Base-by-base conservation (phyloP, 2,329 filamentous ascomycete genomes). In the Ophiosphaerella korrae region DNA sequence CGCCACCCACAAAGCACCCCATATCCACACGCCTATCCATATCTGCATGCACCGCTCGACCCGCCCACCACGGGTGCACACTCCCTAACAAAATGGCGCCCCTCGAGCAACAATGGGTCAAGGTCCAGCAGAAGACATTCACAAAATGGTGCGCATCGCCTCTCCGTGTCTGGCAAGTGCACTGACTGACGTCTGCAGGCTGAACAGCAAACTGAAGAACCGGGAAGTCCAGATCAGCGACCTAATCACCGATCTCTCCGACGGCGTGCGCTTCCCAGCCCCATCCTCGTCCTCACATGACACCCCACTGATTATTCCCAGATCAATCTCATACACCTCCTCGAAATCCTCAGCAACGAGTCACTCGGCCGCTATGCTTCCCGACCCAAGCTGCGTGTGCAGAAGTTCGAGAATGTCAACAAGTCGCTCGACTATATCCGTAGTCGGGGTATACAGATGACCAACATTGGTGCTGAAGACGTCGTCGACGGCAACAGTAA, bases 401-500 rank as follows among this genome's bases (percentile, higher is more conserved):
- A 99, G 78, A 88, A 87, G 64, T 99, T 97, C 75, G 94, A 99
- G 75, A 99, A 99, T 83, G 93, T 94, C 74, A 97, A 97, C 79
- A 88, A 92, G 63, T 90, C 91, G 42, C 86, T 99, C 55, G 88
- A 97, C 75, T 99, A 94, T 68, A 92, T 99, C 78, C 95, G 90
- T 71, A 87, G 85, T 50, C 82, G 92, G 63, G 88, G 91, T 16
- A 97, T 99, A 58, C 93, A 96, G 74, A 90, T 99, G 88, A 97
- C 92, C 62, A 99, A 99, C 65, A 97, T 97, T 67, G 94, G 94
- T 45, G 94, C 94, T 7, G 94, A 97, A 75, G 94, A 99, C 81
- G 90, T 99, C 21, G 94, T 99, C 26, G 93, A 99, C 74, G 94
- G 94, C 32, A 99, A 97, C 75, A 85, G 89, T 63, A 99, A 97